Evolutionary conservation across 2,329 filamentous ascomycete species (phyloP).

Genomic region (Ascochyta viciae-villosae): DNA sequence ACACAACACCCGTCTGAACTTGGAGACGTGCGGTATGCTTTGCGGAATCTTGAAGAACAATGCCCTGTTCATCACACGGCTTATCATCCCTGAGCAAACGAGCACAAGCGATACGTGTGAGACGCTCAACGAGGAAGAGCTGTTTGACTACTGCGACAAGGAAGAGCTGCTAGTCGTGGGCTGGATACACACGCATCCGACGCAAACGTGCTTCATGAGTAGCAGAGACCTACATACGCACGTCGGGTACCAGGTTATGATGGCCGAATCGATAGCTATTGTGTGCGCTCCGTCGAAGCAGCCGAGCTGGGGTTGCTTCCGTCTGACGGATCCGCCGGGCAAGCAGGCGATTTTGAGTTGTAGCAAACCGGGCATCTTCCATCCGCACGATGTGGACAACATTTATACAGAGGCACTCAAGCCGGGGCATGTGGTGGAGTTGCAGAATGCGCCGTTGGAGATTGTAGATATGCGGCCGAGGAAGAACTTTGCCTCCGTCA

Average conservation of each 20-base stretch:
- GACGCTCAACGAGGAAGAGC: constrained; percentile 81
- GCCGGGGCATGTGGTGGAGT: constrained; percentile 65
- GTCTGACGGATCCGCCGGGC: constrained; percentile 90
- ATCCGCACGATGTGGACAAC: constrained; percentile 74
- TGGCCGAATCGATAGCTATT: constrained; percentile 94
- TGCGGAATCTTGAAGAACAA: constrained; percentile 92
- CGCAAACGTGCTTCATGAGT: constrained; percentile 97
- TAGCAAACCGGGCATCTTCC: constrained; percentile 79
- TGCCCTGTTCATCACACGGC: constrained; percentile 85
- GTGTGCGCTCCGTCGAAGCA: constrained; percentile 87
- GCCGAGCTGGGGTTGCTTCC: constrained; percentile 89
- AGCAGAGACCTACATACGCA: constrained; percentile 93
- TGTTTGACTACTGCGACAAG: constrained; percentile 88
- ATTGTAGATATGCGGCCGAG: constrained; percentile 66
- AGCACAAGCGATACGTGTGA: constrained; percentile 94
- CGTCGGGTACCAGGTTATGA: constrained; percentile 92
- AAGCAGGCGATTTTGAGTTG: constrained; percentile 85
- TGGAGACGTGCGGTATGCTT: constrained; percentile 95
- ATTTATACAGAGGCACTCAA: constrained; percentile 76
- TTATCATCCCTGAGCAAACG: constrained; percentile 90
- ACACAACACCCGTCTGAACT: constrained; percentile 77
- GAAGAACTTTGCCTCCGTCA: constrained; percentile 22
- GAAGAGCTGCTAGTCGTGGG: constrained; percentile 86
- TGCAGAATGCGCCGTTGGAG: constrained; percentile 66
- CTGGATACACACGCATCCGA: constrained; percentile 98